Evolutionary conservation across 257 asterid genomes (phyloP), one percentile per base, ranked within the genome.

Genomic region (Handroanthus guayacan): DNA sequence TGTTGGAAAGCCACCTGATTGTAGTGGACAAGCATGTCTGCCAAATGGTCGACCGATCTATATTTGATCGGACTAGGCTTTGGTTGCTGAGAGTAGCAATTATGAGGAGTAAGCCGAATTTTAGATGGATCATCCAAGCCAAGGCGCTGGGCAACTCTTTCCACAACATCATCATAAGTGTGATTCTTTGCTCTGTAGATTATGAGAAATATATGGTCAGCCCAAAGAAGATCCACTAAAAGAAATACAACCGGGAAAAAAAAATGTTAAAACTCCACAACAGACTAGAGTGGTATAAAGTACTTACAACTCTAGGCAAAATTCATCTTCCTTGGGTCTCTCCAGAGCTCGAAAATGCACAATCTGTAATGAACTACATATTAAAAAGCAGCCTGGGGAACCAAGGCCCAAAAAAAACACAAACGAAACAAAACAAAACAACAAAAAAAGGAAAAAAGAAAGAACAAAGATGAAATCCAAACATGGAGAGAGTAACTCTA

Each of bases 51-150:
- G 68, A 95, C 96, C 39, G 97, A 82, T 80, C 97, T 89, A 77
- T 89, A 95, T 83, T 95, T 92, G 82, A 95, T 87, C 12, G 89
- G 95, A 84, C 86, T 89, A 63, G 99, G 98, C 86, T 94, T 94
- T 18, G 99, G 98, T 83, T 90, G 99, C 86, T 92, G 98, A 57
- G 99, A 92, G 79, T 95, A 92, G 88, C 99, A 95, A 78, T 95
- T 95, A 84, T 95, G 99, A 80, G 98, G 91, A 80, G 98, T 92
- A 79, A 95, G 96, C 80, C 98, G 89, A 72, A 95, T 88, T 84
- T 95, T 95, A 62, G 99, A 92, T 61, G 98, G 87, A 80, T 95
- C 99, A 67, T 88, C 92, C 88, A 92, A 76, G 82, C 85, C 85
- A 80, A 94, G 95, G 79, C 76, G 93, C 78, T 83, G 92, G 54